Conservation (phyloP, 2,329 filamentous ascomycete species). For the Penicillium paneum region DNA sequence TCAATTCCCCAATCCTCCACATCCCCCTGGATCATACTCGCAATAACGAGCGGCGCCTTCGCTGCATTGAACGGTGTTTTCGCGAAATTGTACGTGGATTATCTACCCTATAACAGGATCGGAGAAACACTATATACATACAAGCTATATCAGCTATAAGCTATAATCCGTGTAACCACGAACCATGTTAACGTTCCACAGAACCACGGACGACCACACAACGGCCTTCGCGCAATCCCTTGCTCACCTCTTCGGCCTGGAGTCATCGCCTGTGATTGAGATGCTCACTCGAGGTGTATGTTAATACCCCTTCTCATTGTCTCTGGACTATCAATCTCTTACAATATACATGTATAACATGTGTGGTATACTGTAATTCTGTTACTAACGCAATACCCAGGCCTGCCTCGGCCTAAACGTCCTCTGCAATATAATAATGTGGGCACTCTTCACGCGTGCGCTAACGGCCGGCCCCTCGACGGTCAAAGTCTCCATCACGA, state of each 20-base stretch:
- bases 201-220: slow-evolving; percentile 61
- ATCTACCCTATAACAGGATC: neutral
- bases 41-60: slow-evolving; percentile 59
- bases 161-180: neutral
- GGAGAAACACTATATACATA: neutral
- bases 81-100: slow-evolving; percentile 56
- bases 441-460: slow-evolving; percentile 62
- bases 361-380: slow-evolving; percentile 15
- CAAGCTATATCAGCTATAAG: neutral
- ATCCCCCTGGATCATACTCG: slow-evolving; percentile 52
- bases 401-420: slow-evolving; percentile 61
- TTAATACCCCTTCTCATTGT: slow-evolving; percentile 7
- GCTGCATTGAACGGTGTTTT: slow-evolving; percentile 65
- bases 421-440: slow-evolving; percentile 62
- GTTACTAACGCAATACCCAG: slow-evolving; percentile 30
- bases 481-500: slow-evolving; percentile 62
- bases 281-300: slow-evolving; percentile 52
- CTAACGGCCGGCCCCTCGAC: slow-evolving; percentile 59
- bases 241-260: slow-evolving; percentile 43
- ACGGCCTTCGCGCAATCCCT: slow-evolving; percentile 50
- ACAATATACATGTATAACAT: neutral
- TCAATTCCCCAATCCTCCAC: slow-evolving; percentile 9
- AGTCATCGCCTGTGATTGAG: slow-evolving; percentile 45
- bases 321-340: neutral
- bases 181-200: slow-evolving; percentile 24